Percentiles rank a stretch among this genome's conserved stretches.
Conservation (phyloP, 2,329 filamentous ascomycete species). For the Metarhizium anisopliae region DNA sequence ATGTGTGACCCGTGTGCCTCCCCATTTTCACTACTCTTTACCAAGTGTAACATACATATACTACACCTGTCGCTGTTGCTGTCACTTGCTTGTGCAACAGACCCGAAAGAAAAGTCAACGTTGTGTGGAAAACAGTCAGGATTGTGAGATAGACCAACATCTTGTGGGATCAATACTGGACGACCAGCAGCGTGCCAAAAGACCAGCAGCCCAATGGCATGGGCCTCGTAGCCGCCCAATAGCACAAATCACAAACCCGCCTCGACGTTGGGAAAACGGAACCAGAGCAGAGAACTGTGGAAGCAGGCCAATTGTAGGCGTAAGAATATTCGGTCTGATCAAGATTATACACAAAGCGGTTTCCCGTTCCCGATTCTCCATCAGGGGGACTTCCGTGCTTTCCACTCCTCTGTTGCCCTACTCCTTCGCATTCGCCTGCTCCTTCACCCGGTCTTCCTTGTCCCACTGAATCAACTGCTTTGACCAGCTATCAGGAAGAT, state of each 20-base stretch:
- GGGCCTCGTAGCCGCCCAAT: too few relatives aligned
- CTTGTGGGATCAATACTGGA: not conserved
- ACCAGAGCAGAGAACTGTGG: not conserved
- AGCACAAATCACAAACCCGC: not conserved
- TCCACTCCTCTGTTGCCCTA: conserved; percentile 4
- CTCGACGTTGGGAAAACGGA: not conserved
- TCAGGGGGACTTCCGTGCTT: not conserved
- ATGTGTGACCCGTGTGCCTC: too few relatives aligned
- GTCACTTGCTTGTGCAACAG: not conserved
- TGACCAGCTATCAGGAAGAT: conserved; percentile 29
- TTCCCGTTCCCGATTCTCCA: not conserved
- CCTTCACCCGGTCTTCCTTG: conserved; percentile 30
- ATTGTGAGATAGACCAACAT: not conserved
- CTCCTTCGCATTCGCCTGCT: conserved; percentile 20
- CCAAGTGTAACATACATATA: not conserved
- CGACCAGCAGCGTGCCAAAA: not conserved
- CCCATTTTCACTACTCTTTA: too few relatives aligned
- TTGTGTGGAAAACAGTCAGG: not conserved
- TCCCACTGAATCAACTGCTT: conserved; percentile 37
- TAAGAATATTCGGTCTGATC: not conserved
- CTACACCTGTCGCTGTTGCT: not conserved
- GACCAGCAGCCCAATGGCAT: not conserved
- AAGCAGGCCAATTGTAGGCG: not conserved
- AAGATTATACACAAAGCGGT: conserved; percentile 8
- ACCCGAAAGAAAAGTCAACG: not conserved